phyloP scores from a whole-genome alignment of 345 rosid species.

The Excoecaria cochinchinensis region DNA sequence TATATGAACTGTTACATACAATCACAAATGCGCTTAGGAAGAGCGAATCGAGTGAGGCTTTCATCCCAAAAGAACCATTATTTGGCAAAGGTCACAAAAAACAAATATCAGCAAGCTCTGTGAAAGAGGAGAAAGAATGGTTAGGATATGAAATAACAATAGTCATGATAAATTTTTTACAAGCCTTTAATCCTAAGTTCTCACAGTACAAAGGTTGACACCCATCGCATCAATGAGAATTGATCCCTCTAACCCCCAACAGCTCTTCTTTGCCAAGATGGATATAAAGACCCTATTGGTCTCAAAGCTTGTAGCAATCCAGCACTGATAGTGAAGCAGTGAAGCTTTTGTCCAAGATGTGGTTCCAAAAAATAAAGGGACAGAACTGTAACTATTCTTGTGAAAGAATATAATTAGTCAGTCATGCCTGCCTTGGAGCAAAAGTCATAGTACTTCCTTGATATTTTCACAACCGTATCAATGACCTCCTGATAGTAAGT shows the following conservation, averaged over 20 bases:
- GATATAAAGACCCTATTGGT: not conserved
- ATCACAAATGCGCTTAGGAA: not conserved
- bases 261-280: too few relatives aligned
- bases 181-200: constrained; percentile 20
- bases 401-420: constrained; percentile 38
- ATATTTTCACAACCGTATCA: constrained; percentile 18
- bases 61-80: constrained; percentile 14
- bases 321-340: constrained; percentile 7
- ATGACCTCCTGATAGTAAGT: not conserved
- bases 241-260: too few relatives aligned
- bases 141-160: constrained; percentile 38
- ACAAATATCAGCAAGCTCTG: constrained; percentile 1
- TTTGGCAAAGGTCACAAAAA: constrained; percentile 14
- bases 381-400: constrained; percentile 34
- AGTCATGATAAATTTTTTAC: constrained; percentile 23
- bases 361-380: constrained; percentile 13
- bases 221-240: too few relatives aligned
- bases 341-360: not conserved
- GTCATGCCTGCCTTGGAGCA: constrained; percentile 27
- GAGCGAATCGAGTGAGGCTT: not conserved
- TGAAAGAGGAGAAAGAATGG: constrained; percentile 28
- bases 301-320: constrained; percentile 20
- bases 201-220: not conserved
- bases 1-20: not conserved
- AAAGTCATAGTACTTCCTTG: constrained; percentile 15